These are phyloP conservation scores for Pluteus cervinus DNA, from an alignment of 768 basidiomycete species.

Conservation along the genomic window DNA sequence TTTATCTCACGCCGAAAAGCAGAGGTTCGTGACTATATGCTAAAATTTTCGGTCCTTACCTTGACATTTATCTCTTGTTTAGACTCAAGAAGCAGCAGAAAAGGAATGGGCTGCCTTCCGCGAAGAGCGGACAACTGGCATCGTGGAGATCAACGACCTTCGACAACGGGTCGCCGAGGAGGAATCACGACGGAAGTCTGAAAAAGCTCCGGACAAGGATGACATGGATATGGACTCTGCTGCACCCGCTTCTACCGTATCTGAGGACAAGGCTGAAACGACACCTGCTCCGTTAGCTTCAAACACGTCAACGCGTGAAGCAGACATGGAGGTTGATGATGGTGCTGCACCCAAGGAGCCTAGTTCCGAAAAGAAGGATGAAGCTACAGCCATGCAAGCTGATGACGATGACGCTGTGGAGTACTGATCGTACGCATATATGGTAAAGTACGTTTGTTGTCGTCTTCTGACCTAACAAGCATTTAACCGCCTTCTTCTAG, in stretches of 20 bases:
- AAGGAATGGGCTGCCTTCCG: slow-evolving; percentile 65
- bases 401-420: slow-evolving; percentile 82
- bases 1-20: slow-evolving; percentile 58
- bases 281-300: slow-evolving; percentile 2
- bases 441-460: slow-evolving; percentile 9
- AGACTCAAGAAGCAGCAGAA: slow-evolving; percentile 60
- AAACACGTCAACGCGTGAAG: slow-evolving; percentile 12
- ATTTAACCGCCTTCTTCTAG: not conserved
- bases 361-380: slow-evolving; percentile 44
- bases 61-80: slow-evolving; percentile 6
- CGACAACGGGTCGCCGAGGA: slow-evolving; percentile 64
- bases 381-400: slow-evolving; percentile 46
- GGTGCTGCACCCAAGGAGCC: slow-evolving; percentile 31
- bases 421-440: slow-evolving; percentile 46
- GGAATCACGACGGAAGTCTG: slow-evolving; percentile 43
- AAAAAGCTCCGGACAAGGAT: slow-evolving; percentile 22
- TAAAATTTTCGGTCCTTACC: not conserved
- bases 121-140: slow-evolving; percentile 49
- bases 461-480: not conserved
- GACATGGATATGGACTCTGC: slow-evolving; percentile 33
- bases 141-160: slow-evolving; percentile 57
- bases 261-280: slow-evolving; percentile 9
- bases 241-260: slow-evolving; percentile 12
- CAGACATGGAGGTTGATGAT: slow-evolving; percentile 35
- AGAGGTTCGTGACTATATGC: slow-evolving; percentile 39